A percentile compares a stretch with the other conserved stretches of the same genome.
Conservation (phyloP, 176 grass and related monocot species). For the Aegilops longissima region DNA sequence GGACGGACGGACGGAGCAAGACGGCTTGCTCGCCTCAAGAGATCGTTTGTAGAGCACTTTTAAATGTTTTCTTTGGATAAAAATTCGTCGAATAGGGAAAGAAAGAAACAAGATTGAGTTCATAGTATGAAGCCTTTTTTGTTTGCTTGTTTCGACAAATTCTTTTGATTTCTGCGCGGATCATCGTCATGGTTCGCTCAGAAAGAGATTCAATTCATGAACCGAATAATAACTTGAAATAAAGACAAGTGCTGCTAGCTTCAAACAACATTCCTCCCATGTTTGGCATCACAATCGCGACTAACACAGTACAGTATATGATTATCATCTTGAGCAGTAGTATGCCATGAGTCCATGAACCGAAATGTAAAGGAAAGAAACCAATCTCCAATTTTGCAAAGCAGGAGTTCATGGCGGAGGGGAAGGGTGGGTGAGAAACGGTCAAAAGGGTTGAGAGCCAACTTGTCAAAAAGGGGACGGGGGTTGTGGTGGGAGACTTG, state of each 20-base stretch:
- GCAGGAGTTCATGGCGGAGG: neutral
- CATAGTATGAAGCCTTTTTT: neutral
- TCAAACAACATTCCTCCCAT: no score
- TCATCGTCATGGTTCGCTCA: no score
- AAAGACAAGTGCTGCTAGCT: no score
- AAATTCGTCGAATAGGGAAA: neutral
- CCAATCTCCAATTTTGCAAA: no score
- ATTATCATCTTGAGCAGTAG: no score
- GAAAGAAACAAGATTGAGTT: neutral
- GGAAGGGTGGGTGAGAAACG: neutral
- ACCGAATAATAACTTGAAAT: neutral
- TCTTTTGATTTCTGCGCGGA: neutral
- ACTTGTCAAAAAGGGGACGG: neutral
- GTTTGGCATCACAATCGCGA: no score
- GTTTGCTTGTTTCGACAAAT: neutral
- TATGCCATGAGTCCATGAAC: no score
- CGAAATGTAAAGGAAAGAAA: neutral
- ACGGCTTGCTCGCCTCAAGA: neutral
- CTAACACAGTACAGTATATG: no score
- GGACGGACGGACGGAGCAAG: neutral
- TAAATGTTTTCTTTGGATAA: neutral
- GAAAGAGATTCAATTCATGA: neutral
- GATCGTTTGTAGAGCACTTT: constrained; percentile 5
- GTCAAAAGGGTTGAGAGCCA: neutral
- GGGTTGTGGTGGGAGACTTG: neutral